Base-by-base conservation (phyloP, 768 basidiomycete species). In the Lactarius hengduanensis region DNA sequence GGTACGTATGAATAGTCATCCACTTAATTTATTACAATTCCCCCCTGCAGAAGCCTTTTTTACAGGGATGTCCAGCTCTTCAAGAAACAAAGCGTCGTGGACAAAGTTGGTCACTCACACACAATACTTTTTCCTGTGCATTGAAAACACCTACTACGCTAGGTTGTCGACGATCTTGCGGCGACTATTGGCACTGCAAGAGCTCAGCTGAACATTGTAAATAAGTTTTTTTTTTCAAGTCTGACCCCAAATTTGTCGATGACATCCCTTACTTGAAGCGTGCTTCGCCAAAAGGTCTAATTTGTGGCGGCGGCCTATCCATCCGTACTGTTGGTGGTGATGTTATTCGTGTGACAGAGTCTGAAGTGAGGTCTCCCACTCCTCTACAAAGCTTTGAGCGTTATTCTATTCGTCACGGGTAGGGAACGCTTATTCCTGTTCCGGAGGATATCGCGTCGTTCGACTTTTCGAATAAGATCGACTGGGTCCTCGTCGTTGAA, bases 161-260 rank as follows among this genome's bases (percentile, higher is more conserved):
- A 96, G 94, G 80, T 97, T 9, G 86, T 96, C 32, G 95, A 97
- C 71, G 92, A 96, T 71, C 77, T 98, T 16, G 92, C 94, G 1
- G 93, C 94, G 0, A 93, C 94, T 0, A 84, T 96, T 41, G 78
- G 82, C 10, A 74, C 94, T 9, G 80, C 87, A 59, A 81, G 96
- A 54, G 83, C 85, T 8, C 90, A 92, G 71, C 80, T 98, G 62
- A 88, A 91, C 72, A 86, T 98, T 40, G 95, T 94, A 69, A 71
- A 82, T 73, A 65, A 16, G 13, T 22, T 20, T 66, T n/a, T 66
- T n/a, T 65, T 60, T 32, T 34, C 56, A 30, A 28, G 57, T 56
- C 58, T 68, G 22, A 61, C 62, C 9, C 34, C 22, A 53, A 70
- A 45, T 28, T 36, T 13, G 57, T 20, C 62, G 16, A 66, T 32